A percentile compares a stretch with the other conserved stretches of the same genome.
These are phyloP conservation scores for Solanum verrucosum DNA, from an alignment of 257 asterid species.

Conservation along the genomic window DNA sequence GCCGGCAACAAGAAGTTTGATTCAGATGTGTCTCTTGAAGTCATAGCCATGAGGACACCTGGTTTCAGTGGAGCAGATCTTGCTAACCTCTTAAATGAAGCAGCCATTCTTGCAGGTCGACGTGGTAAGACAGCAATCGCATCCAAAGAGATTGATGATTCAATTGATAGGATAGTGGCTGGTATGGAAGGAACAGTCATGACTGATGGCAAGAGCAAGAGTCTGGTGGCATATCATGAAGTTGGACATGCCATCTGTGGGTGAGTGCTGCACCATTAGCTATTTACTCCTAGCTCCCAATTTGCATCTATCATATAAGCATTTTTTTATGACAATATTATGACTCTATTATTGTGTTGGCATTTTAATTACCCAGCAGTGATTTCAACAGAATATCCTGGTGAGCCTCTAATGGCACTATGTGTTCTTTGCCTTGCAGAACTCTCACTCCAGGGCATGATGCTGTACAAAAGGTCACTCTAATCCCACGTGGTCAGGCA, in stretches of 20 bases:
- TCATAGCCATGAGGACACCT: conserved; percentile 97
- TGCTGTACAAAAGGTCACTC: conserved; percentile 90
- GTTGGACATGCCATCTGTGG: conserved; percentile 99
- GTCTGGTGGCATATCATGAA: conserved; percentile 97
- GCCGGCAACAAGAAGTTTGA: conserved; percentile 79
- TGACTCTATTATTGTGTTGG: neutral
- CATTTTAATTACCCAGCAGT: neutral
- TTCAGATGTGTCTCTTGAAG: conserved; percentile 83
- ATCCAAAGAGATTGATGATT: conserved; percentile 88
- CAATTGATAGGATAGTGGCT: conserved; percentile 95
- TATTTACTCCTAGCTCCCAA: neutral
- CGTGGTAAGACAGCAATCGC: conserved; percentile 83
- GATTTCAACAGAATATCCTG: neutral
- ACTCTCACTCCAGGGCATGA: conserved; percentile 97
- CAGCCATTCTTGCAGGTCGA: conserved; percentile 91
- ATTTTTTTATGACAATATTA: neutral
- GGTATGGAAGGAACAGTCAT: conserved; percentile 98
- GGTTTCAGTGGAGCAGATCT: conserved; percentile 99
- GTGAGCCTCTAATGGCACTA: neutral
- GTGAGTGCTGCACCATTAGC: conserved; percentile 29
- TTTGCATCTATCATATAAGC: neutral
- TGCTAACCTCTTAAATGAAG: conserved; percentile 94
- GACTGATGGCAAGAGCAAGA: conserved; percentile 99
- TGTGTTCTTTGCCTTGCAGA: conserved; percentile 33
- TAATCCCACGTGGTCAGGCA: conserved; percentile 96